Conservation (phyloP, 345 rosid species). For the Gossypium raimondii region DNA sequence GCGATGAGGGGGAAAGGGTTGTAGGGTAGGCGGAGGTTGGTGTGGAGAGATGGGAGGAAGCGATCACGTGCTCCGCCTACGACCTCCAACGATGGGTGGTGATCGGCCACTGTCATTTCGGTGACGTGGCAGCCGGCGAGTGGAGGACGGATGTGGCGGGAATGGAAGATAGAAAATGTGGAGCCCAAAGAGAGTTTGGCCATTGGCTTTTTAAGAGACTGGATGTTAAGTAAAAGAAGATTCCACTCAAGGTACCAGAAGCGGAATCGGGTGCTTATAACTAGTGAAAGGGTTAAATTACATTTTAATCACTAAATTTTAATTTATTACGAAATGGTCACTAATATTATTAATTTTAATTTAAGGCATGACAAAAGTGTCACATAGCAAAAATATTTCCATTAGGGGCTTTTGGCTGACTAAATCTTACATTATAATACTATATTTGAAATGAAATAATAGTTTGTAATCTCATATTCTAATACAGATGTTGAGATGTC, state of each 20-base stretch:
- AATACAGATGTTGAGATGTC: background rate
- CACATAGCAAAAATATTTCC: too few relatives aligned
- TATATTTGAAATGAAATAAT: too few relatives aligned
- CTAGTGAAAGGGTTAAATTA: too few relatives aligned
- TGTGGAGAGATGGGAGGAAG: constrained; percentile 38
- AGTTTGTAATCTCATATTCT: too few relatives aligned
- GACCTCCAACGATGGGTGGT: constrained; percentile 51
- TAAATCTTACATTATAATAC: too few relatives aligned
- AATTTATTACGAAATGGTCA: too few relatives aligned
- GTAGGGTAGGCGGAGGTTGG: constrained; percentile 40
- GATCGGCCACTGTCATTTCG: constrained; percentile 24
- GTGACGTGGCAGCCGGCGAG: constrained; percentile 24
- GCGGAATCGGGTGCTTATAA: background rate
- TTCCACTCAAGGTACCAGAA: background rate
- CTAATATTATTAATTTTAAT: too few relatives aligned
- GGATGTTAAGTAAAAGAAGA: background rate
- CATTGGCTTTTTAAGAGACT: background rate
- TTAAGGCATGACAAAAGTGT: too few relatives aligned
- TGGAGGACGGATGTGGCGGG: constrained; percentile 11
- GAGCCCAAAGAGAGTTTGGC: constrained; percentile 8
- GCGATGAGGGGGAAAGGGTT: constrained; percentile 37
- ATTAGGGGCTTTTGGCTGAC: too few relatives aligned
- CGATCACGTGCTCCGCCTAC: constrained; percentile 44
- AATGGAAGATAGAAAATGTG: constrained; percentile 10
- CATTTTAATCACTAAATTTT: too few relatives aligned